Evolutionary conservation across 2,329 filamentous ascomycete species (phyloP).

Genomic region (Claviceps cyperi): DNA sequence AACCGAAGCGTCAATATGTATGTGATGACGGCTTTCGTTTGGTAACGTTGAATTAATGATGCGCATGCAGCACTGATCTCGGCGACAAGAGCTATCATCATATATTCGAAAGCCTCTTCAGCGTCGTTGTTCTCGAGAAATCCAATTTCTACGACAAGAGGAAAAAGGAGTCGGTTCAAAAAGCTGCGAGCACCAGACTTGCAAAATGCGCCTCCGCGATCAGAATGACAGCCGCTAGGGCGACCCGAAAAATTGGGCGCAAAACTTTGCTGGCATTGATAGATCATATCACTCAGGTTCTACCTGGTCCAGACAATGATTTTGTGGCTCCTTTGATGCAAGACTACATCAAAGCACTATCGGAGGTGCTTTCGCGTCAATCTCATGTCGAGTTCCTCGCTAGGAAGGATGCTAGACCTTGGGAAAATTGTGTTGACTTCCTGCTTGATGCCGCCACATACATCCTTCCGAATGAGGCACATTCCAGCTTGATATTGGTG

Average conservation of each 20-base stretch:
- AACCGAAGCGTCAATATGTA: slow-evolving; percentile 24
- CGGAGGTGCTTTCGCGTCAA: slow-evolving; percentile 53
- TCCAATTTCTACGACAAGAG: slow-evolving; percentile 42
- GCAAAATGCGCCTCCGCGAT: slow-evolving; percentile 56
- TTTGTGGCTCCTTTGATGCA: slow-evolving; percentile 56
- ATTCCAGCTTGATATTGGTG: not conserved
- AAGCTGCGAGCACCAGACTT: slow-evolving; percentile 41
- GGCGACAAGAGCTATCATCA: slow-evolving; percentile 67
- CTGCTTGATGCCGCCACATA: slow-evolving; percentile 48
- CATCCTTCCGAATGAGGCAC: slow-evolving; percentile 26
- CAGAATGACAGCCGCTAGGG: slow-evolving; percentile 55
- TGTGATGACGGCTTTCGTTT: slow-evolving; percentile 6
- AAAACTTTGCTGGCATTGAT: slow-evolving; percentile 70
- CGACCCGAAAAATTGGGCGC: slow-evolving; percentile 50
- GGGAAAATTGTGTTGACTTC: slow-evolving; percentile 58
- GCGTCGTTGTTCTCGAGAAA: slow-evolving; percentile 53
- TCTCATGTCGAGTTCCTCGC: slow-evolving; percentile 71
- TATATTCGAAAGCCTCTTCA: slow-evolving; percentile 70
- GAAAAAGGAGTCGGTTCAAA: slow-evolving; percentile 30
- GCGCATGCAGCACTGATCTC: slow-evolving; percentile 28
- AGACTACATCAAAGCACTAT: slow-evolving; percentile 67
- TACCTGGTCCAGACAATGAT: slow-evolving; percentile 45
- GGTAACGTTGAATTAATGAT: not conserved
- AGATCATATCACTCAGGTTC: slow-evolving; percentile 65
- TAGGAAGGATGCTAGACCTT: slow-evolving; percentile 39